These are phyloP conservation scores for Trichophyton rubrum DNA, from an alignment of 2,329 filamentous ascomycete species.

Conservation along the genomic window DNA sequence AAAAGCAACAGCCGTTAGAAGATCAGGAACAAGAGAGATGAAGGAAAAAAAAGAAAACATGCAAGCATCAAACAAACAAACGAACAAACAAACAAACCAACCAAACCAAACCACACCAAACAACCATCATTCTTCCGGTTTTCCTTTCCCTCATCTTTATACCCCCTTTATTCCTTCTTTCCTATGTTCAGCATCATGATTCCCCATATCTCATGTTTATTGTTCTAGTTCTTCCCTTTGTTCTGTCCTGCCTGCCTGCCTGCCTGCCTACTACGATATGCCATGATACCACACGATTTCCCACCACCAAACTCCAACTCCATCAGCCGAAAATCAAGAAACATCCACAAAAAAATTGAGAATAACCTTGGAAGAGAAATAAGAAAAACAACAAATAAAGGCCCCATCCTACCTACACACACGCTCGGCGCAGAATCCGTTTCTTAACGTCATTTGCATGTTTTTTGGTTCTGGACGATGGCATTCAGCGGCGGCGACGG, in stretches of 20 bases:
- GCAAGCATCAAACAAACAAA: too few species aligned
- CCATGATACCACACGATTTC: neutral
- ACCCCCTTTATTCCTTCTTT: neutral
- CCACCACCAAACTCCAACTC: neutral
- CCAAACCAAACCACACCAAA: too few species aligned
- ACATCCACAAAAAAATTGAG: neutral
- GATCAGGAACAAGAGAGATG: neutral
- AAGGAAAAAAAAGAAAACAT: neutral
- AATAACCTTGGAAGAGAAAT: neutral
- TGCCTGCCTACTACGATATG: neutral
- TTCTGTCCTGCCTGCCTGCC: neutral
- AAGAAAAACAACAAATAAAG: neutral
- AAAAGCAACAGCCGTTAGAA: neutral
- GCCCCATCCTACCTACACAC: neutral
- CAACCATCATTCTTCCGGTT: neutral
- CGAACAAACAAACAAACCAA: too few species aligned
- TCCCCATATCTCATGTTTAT: neutral
- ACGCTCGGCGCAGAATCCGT: too few species aligned
- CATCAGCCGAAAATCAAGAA: neutral
- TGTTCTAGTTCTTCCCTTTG: neutral
- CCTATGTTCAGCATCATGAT: neutral
- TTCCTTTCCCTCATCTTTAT: neutral
- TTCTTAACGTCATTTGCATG: neutral
- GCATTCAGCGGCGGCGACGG: too few species aligned
- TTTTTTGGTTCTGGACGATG: neutral